Evolutionary conservation across 2,329 filamentous ascomycete species (phyloP).

Genomic region (Alternaria sp.): DNA sequence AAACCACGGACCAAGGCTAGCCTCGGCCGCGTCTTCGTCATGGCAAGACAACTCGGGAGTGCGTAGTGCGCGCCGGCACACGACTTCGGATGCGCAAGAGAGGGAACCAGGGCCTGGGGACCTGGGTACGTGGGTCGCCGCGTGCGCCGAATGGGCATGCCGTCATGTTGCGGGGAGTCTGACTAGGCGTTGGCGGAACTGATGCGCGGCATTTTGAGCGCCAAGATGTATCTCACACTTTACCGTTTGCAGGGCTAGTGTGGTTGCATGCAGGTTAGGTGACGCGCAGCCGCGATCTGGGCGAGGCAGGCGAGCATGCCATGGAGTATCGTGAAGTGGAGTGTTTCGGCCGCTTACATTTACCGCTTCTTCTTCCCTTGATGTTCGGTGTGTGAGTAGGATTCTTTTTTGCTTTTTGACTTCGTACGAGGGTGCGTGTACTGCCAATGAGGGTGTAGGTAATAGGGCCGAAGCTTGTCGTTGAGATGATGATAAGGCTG

Average conservation of each 20-base stretch:
- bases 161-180: conserved; percentile 36
- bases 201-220: conserved; percentile 30
- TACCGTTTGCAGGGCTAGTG: background rate
- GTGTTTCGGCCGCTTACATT: conserved; percentile 7
- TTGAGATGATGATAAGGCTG: background rate
- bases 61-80: conserved; percentile 25
- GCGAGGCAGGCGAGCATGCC: background rate
- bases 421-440: background rate
- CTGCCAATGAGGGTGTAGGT: background rate
- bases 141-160: conserved; percentile 24
- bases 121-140: conserved; percentile 5
- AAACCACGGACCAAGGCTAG: conserved; percentile 19
- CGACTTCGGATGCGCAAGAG: conserved; percentile 27
- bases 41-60: conserved; percentile 35
- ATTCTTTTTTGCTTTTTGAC: background rate
- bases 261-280: background rate
- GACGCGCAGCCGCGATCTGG: conserved; percentile 1
- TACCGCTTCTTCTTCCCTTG: conserved; percentile 15
- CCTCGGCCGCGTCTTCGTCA: conserved; percentile 12
- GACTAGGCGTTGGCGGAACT: conserved; percentile 25
- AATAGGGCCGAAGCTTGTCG: background rate
- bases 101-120: conserved; percentile 10
- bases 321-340: background rate
- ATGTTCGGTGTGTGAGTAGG: background rate
- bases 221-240: conserved; percentile 10